These are phyloP conservation scores for Magnolia kwangsiensis DNA, from an alignment of 164 flowering plant species.

Conservation along the genomic window DNA sequence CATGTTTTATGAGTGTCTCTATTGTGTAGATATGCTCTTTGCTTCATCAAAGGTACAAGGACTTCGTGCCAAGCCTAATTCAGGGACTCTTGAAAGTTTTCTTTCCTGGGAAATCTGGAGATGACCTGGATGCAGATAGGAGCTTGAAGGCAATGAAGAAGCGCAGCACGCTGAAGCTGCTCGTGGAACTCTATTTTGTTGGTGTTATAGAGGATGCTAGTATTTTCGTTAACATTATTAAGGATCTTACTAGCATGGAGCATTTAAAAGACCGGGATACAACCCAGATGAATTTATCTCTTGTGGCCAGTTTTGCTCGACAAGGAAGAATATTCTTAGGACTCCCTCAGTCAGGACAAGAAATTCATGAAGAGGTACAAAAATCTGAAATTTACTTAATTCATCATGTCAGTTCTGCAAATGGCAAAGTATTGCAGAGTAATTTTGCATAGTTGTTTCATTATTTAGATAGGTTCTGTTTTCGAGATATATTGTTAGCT, in stretches of 20 bases:
- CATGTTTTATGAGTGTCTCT: not conserved
- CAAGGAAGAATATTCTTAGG: slow-evolving; percentile 89
- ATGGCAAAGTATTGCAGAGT: too few relatives aligned
- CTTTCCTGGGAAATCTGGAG: slow-evolving; percentile 79
- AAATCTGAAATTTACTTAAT: not conserved
- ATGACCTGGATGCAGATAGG: slow-evolving; percentile 74
- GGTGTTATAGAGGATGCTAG: slow-evolving; percentile 80
- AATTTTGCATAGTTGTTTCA: not conserved
- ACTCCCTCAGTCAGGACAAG: slow-evolving; percentile 74
- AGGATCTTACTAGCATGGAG: slow-evolving; percentile 82
- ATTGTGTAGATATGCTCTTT: slow-evolving; percentile 73
- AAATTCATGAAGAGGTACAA: slow-evolving; percentile 77
- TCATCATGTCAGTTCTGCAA: not conserved
- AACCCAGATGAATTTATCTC: slow-evolving; percentile 84
- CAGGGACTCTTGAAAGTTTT: slow-evolving; percentile 88
- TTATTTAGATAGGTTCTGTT: not conserved
- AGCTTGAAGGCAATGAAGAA: slow-evolving; percentile 89
- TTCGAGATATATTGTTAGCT: too few relatives aligned
- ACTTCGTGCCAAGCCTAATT: slow-evolving; percentile 73
- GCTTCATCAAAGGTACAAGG: slow-evolving; percentile 96
- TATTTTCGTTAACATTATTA: slow-evolving; percentile 68
- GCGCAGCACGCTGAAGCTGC: slow-evolving; percentile 82
- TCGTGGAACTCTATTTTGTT: slow-evolving; percentile 88
- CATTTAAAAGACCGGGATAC: slow-evolving; percentile 89
- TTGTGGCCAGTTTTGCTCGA: slow-evolving; percentile 90